phyloP scores from a whole-genome alignment of 2,329 filamentous ascomycete species.

The Helminthosporium solani region DNA sequence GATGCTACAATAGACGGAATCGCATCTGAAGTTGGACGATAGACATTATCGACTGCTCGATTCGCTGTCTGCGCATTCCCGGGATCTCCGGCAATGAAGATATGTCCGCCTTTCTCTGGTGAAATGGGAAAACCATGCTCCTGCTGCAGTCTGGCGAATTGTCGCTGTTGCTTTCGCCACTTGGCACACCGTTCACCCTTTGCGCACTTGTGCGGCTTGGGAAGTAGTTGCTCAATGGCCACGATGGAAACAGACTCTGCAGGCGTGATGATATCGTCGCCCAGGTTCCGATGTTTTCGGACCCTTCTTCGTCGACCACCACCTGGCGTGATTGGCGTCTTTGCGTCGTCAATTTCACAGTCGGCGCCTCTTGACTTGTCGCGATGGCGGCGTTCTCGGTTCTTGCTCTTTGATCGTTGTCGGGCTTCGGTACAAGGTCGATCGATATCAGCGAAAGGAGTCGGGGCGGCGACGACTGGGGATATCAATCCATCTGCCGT shows the following conservation, averaged over 20 bases:
- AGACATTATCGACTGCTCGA: slow-evolving; percentile 55
- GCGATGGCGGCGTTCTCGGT: slow-evolving; percentile 29
- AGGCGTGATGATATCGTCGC: slow-evolving; percentile 70
- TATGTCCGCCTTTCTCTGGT: slow-evolving; percentile 63
- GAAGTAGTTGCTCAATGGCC: slow-evolving; percentile 84
- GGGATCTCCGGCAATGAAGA: slow-evolving; percentile 76
- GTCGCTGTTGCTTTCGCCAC: slow-evolving; percentile 75
- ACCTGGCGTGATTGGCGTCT: slow-evolving; percentile 35
- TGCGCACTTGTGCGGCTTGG: slow-evolving; percentile 78
- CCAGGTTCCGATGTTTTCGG: slow-evolving; percentile 41
- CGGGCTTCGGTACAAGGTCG: slow-evolving; percentile 45
- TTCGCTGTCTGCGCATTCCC: slow-evolving; percentile 69
- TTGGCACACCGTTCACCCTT: slow-evolving; percentile 86
- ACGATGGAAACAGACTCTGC: slow-evolving; percentile 87
- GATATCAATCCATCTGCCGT: slow-evolving; percentile 45
- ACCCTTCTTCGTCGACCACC: slow-evolving; percentile 42
- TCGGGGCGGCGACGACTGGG: slow-evolving; percentile 45
- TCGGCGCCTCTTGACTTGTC: slow-evolving; percentile 31
- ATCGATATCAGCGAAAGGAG: slow-evolving; percentile 51
- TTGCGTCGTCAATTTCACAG: slow-evolving; percentile 26
- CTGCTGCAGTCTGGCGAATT: slow-evolving; percentile 71
- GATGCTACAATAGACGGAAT: slow-evolving; percentile 85
- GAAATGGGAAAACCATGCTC: slow-evolving; percentile 68
- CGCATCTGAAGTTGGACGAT: slow-evolving; percentile 71
- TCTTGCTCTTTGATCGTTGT: slow-evolving; percentile 40